Evolutionary conservation across 2,329 filamentous ascomycete genomes (phyloP).

Genomic region (Phaeoacremonium minimum): DNA sequence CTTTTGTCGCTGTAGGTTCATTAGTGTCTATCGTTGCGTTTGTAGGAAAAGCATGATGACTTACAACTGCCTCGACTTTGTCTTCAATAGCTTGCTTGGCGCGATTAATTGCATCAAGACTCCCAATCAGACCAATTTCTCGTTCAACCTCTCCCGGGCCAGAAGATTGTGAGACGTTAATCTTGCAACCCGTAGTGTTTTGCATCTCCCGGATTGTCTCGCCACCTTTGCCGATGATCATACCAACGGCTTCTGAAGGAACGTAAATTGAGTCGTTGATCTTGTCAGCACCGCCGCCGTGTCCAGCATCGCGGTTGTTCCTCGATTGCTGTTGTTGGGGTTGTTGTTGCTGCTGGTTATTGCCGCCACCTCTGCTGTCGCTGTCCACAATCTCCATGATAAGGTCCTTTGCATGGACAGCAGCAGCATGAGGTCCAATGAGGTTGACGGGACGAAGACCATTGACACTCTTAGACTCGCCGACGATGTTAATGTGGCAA

Average conservation of each 20-base stretch:
- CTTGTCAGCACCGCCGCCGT: slow-evolving; percentile 52
- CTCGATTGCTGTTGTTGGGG: too few species aligned
- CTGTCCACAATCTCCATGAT: slow-evolving; percentile 95
- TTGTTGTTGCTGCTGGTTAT: slow-evolving; percentile 29
- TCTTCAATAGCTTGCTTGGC: slow-evolving; percentile 86
- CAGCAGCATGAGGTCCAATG: slow-evolving; percentile 72
- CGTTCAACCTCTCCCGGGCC: slow-evolving; percentile 75
- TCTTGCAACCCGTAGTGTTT: slow-evolving; percentile 82
- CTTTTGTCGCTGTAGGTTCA: slow-evolving; percentile 52
- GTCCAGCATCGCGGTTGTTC: too few species aligned
- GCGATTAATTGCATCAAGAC: slow-evolving; percentile 69
- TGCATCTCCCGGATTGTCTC: slow-evolving; percentile 96
- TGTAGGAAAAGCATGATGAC: too few species aligned
- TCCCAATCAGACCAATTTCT: slow-evolving; percentile 82
- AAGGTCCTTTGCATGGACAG: slow-evolving; percentile 74
- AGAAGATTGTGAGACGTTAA: slow-evolving; percentile 82
- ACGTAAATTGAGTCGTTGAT: slow-evolving; percentile 80
- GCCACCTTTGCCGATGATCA: slow-evolving; percentile 94
- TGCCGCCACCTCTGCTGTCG: slow-evolving; percentile 56
- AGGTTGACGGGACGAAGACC: slow-evolving; percentile 86
- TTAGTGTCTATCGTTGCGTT: too few species aligned
- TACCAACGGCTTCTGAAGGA: slow-evolving; percentile 86
- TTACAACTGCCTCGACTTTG: slow-evolving; percentile 84
- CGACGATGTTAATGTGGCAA: slow-evolving; percentile 95
- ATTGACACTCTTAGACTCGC: slow-evolving; percentile 88